phyloP scores from a whole-genome alignment of 2,329 filamentous ascomycete species.

The Exophiala sp. region DNA sequence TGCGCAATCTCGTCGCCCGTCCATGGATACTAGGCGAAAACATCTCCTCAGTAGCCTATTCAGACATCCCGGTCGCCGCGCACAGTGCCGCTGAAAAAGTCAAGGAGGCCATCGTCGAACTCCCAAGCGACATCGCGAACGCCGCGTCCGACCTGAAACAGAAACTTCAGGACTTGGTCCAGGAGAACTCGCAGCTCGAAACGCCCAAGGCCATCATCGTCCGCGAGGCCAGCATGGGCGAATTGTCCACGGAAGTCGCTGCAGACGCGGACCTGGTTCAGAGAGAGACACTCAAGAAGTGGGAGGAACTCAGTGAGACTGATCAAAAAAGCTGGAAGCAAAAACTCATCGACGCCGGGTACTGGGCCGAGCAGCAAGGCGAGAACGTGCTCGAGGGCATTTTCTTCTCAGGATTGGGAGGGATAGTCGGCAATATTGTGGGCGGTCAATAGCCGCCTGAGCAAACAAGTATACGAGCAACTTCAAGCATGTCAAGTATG shows the following conservation, averaged over 20 bases:
- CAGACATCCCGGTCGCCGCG: conserved; percentile 13
- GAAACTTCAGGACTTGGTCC: conserved; percentile 24
- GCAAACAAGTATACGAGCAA: no score
- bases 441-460: not conserved
- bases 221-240: conserved; percentile 35
- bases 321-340: conserved; percentile 68
- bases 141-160: conserved; percentile 10
- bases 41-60: conserved; percentile 2
- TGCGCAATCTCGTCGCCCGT: conserved; percentile 42
- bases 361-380: conserved; percentile 76
- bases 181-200: conserved; percentile 20
- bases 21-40: conserved; percentile 37
- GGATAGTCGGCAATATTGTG: conserved; percentile 48
- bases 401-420: conserved; percentile 70
- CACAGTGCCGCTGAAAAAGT: conserved; percentile 18
- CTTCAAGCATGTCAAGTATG: no score
- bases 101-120: conserved; percentile 8
- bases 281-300: conserved; percentile 48
- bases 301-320: conserved; percentile 65
- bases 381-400: conserved; percentile 73
- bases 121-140: conserved; percentile 8
- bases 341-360: conserved; percentile 64
- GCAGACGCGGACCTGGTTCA: conserved; percentile 24
- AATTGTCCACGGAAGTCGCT: conserved; percentile 38
- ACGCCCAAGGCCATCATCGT: conserved; percentile 30